A percentile compares a stretch with the other conserved stretches of the same genome.
phyloP scores from a whole-genome alignment of 495 filamentous ascomycete species.

The Penicillium soppii region DNA sequence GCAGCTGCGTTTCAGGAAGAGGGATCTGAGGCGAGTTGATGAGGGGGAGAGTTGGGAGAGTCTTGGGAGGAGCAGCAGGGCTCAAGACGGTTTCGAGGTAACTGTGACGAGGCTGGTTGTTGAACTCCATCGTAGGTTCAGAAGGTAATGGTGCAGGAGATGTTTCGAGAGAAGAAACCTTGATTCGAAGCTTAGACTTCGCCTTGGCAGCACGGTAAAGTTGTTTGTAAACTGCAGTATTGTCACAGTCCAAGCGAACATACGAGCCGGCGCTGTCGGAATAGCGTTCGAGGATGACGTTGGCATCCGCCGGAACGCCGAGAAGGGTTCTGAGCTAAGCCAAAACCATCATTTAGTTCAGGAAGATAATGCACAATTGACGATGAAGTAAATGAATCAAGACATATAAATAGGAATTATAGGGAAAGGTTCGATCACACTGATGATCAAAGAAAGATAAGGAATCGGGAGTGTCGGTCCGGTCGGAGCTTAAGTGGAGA shows the following conservation, averaged over 20 bases:
- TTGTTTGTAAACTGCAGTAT: constrained; percentile 88
- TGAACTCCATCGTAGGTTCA: constrained; percentile 13
- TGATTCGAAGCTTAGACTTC: constrained; percentile 94
- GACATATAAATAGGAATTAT: too few relatives aligned
- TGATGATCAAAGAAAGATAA: constrained; percentile 20
- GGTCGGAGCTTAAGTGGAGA: constrained; percentile 43
- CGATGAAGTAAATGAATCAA: not conserved
- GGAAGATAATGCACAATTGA: constrained; percentile 2
- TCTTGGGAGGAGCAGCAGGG: constrained; percentile 18
- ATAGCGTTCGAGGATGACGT: constrained; percentile 85
- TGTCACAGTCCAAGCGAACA: constrained; percentile 73
- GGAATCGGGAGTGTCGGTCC: constrained; percentile 21
- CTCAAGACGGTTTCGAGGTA: constrained; percentile 47
- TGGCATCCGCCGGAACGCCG: constrained; percentile 62
- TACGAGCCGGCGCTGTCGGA: constrained; percentile 88
- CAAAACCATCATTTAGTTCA: constrained; percentile 18
- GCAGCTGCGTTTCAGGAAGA: not conserved
- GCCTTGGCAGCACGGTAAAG: constrained; percentile 96
- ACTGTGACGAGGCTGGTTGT: constrained; percentile 28
- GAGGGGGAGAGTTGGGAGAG: constrained; percentile 1
- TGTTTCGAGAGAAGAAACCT: constrained; percentile 40
- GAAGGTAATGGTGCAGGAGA: constrained; percentile 4
- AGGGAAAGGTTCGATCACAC: not conserved
- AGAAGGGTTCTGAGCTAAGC: constrained; percentile 74
- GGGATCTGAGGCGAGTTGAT: not conserved